phyloP scores from a whole-genome alignment of 768 basidiomycete genomes.

The Boletus tomentosulus region DNA sequence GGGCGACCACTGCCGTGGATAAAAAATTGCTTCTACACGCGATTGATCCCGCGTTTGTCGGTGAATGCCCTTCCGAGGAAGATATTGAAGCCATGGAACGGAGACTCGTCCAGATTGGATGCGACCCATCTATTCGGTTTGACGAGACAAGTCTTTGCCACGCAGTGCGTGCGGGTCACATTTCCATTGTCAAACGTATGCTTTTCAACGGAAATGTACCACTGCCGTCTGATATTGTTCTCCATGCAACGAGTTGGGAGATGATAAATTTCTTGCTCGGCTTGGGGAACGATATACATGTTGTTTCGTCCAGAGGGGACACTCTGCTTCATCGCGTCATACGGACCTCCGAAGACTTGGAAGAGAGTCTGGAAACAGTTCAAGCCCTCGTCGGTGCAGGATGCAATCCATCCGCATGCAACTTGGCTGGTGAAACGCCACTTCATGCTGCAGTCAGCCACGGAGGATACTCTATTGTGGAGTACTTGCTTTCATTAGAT shows the following conservation, averaged over 20 bases:
- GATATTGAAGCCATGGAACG: neutral
- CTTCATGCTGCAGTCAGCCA: neutral
- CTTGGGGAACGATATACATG: neutral
- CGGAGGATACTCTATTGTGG: neutral
- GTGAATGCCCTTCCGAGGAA: neutral
- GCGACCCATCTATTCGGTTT: neutral
- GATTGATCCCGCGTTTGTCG: neutral
- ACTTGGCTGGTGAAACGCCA: neutral
- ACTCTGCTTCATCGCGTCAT: neutral
- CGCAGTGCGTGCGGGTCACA: constrained; percentile 4
- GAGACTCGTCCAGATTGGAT: constrained; percentile 8
- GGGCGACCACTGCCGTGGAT: neutral
- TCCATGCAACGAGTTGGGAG: neutral
- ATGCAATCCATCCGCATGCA: neutral
- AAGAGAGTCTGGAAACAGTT: neutral
- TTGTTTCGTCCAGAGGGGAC: neutral
- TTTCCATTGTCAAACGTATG: constrained; percentile 1
- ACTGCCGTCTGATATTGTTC: constrained; percentile 2
- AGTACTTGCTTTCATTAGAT: neutral
- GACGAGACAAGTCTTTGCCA: neutral
- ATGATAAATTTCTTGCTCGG: constrained; percentile 3
- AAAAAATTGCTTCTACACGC: neutral
- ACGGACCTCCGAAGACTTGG: neutral
- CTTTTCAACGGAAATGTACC: neutral
- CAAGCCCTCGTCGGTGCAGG: neutral